Evolutionary conservation across 257 asterid species (phyloP).

Genomic region (Sherardia arvensis): DNA sequence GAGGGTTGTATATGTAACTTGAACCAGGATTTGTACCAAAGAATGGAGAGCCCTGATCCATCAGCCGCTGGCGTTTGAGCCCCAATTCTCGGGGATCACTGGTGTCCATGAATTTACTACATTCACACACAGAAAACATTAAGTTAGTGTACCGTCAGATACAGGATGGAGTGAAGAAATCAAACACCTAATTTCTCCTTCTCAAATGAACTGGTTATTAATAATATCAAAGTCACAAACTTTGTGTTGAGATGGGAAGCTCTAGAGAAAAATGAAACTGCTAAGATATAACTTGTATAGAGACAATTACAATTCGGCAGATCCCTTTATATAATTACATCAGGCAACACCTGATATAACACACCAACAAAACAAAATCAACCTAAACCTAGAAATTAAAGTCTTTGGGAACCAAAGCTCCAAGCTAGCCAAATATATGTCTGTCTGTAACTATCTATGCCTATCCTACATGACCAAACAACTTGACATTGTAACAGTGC

Average conservation of each 20-base stretch:
- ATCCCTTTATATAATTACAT: neutral
- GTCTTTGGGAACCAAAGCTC: neutral
- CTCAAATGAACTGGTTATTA: neutral
- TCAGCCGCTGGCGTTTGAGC: slow-evolving; percentile 74
- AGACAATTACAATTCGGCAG: neutral
- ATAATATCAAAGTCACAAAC: too few relatives aligned
- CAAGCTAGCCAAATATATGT: too few relatives aligned
- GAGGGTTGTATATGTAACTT: slow-evolving; percentile 65
- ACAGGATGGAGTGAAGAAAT: neutral
- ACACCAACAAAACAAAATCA: neutral
- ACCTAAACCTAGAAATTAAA: neutral
- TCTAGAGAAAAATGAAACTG: neutral
- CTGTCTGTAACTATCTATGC: neutral
- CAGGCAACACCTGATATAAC: neutral
- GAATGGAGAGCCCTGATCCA: slow-evolving; percentile 72
- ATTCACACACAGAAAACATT: neutral
- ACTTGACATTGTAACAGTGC: neutral
- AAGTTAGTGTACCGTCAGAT: neutral
- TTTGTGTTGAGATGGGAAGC: neutral
- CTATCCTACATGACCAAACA: neutral
- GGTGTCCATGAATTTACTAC: slow-evolving; percentile 51
- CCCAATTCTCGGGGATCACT: slow-evolving; percentile 90
- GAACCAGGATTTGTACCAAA: slow-evolving; percentile 50
- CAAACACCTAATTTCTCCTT: neutral
- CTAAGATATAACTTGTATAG: neutral